phyloP scores from a whole-genome alignment of 768 basidiomycete species.

The Rhodocollybia butyracea region DNA sequence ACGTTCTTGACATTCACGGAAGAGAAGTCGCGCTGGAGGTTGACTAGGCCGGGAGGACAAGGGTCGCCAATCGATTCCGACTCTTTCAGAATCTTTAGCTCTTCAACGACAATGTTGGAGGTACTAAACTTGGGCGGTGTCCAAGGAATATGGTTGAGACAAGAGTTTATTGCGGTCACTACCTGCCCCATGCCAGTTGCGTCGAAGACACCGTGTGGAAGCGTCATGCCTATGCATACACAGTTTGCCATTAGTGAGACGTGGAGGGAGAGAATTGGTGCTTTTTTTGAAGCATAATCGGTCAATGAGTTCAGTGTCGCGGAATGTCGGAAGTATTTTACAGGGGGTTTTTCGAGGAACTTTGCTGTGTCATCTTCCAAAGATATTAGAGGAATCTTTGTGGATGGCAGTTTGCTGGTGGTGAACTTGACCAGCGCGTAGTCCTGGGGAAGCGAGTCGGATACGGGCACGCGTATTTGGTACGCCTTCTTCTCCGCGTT shows the following conservation, averaged over 20 bases:
- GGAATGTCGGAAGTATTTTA: conserved; percentile 4
- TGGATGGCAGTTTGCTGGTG: conserved; percentile 3
- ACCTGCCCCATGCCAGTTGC: conserved; percentile 5
- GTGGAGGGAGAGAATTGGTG: conserved; percentile 3
- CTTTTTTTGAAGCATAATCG: conserved; percentile 2
- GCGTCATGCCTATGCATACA: conserved; percentile 3
- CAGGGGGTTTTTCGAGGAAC: neutral
- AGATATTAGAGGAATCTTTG: neutral
- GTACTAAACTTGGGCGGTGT: neutral
- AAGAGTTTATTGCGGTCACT: neutral
- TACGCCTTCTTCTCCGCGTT: neutral
- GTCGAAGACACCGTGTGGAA: conserved; percentile 6
- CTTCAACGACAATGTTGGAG: neutral
- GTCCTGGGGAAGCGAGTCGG: neutral
- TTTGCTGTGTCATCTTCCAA: neutral
- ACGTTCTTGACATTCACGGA: conserved; percentile 6
- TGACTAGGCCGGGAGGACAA: neutral
- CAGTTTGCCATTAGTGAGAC: conserved; percentile 4
- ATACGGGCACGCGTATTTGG: conserved; percentile 1
- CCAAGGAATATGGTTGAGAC: conserved; percentile 3
- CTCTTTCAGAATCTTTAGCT: neutral
- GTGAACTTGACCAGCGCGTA: conserved; percentile 1
- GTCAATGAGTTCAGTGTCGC: conserved; percentile 1
- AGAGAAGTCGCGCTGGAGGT: conserved; percentile 3
- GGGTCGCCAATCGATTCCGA: neutral